A percentile compares a stretch with the other conserved stretches of the same genome.
Evolutionary conservation across 2,329 filamentous ascomycete species (phyloP).

Genomic region (Xylaria sp.): DNA sequence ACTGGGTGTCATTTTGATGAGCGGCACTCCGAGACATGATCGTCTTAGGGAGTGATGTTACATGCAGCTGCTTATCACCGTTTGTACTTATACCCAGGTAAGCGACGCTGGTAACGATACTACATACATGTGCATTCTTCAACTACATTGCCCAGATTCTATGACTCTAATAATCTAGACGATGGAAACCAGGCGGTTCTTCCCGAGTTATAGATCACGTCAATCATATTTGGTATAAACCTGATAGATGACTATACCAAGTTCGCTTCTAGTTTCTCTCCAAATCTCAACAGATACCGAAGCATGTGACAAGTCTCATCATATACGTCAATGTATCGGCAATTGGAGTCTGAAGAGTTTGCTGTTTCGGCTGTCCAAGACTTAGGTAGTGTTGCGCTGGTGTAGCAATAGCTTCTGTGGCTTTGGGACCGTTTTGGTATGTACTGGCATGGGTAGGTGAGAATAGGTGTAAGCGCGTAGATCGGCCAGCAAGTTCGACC

Average conservation of each 20-base stretch:
- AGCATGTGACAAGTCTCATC: background rate
- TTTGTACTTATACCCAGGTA: conserved; percentile 13
- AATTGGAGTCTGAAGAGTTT: conserved; percentile 12
- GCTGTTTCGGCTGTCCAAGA: background rate
- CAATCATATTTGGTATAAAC: conserved; percentile 7
- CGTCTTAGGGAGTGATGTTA: conserved; percentile 9
- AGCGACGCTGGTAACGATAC: background rate
- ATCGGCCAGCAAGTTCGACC: conserved; percentile 12
- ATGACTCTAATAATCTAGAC: background rate
- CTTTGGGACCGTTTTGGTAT: background rate
- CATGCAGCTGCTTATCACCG: conserved; percentile 5
- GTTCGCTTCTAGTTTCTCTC: background rate
- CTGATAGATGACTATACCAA: conserved; percentile 26
- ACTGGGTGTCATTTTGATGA: background rate
- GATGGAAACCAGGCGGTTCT: conserved; percentile 21
- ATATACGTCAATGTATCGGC: conserved; percentile 6
- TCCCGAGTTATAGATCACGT: conserved; percentile 13
- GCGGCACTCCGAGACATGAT: background rate
- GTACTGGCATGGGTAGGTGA: background rate
- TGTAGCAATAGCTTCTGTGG: conserved; percentile 2
- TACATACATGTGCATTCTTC: conserved; percentile 16
- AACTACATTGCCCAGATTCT: background rate
- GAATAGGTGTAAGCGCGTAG: background rate
- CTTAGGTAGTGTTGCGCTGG: background rate
- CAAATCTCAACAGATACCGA: background rate